Evolutionary conservation across 2,329 filamentous ascomycete genomes (phyloP), one percentile per base, ranked within the genome.

Genomic region (Exserohilum rostratum): DNA sequence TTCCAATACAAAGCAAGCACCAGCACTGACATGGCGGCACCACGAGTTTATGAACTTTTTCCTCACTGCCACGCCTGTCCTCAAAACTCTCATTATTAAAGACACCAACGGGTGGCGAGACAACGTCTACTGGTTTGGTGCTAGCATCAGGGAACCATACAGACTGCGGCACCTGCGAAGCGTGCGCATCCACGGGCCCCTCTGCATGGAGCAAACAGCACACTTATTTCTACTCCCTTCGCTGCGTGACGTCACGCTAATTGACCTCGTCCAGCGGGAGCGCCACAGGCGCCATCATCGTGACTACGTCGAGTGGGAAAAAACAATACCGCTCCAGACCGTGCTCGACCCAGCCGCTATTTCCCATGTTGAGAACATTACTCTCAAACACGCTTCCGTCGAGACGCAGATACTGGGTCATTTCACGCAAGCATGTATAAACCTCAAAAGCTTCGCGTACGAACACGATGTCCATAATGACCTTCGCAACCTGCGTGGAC

Each of bases 381-480:
- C 33, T 11, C 46, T 53, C n/a, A 53, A 53, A n/a, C 51, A 46
- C 18, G 48, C 51, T 6, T 42, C 25, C 18, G 46, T 53, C 25
- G 38, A 49, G 11, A 38, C 42, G 12, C 15, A 20, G 13, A 53
- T 38, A 9, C 31, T 53, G 27, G 20, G 12, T 2, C 38, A 44
- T 25, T 53, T 53, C 38, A 53, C 51, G 17, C 18, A 31, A 13
- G 45, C 51, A 12, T 53, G 51, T 17, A 44, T 13, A 33, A n/a
- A 44, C 11, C 40, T 53, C 25, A 53, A 43, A 9, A 49, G 51
- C 27, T 44, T 53, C 27, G 39, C 37, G 3, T 53, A 53, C 27
- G 51, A 53, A 33, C 46, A 53, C 5, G 51, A 53, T 11, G 25
- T 44, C 38, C 39, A 53, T 18, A 53, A 53, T 27, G 39, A 53